A percentile compares a stretch with the other conserved stretches of the same genome.
These are phyloP conservation scores for Alternaria metachromatica DNA, from an alignment of 2,329 filamentous ascomycete species.

Conservation along the genomic window DNA sequence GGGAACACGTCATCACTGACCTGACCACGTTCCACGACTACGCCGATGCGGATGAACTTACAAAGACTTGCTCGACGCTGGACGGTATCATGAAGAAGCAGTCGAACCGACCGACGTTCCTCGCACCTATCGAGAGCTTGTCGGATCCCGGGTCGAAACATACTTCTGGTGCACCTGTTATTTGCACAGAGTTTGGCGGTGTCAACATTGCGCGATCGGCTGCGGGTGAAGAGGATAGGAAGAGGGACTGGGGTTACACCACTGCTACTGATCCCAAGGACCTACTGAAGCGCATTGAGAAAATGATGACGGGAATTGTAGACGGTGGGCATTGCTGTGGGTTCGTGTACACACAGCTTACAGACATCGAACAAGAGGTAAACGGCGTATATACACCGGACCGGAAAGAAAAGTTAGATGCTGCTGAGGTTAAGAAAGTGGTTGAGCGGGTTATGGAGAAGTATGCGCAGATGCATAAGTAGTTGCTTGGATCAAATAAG, in stretches of 20 bases:
- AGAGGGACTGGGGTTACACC: conserved; percentile 69
- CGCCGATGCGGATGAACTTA: conserved; percentile 63
- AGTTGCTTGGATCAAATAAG: not conserved
- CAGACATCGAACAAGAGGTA: conserved; percentile 70
- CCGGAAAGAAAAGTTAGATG: conserved; percentile 64
- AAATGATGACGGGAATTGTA: conserved; percentile 65
- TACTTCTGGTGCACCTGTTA: conserved; percentile 62
- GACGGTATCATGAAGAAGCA: conserved; percentile 63
- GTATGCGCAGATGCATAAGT: conserved; percentile 30
- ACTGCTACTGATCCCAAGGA: conserved; percentile 68
- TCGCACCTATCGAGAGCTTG: conserved; percentile 51
- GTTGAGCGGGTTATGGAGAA: conserved; percentile 55
- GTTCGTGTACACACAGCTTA: conserved; percentile 71
- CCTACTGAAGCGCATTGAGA: conserved; percentile 64
- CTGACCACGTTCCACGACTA: conserved; percentile 74
- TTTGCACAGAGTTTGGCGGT: conserved; percentile 73
- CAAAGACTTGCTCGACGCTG: conserved; percentile 61
- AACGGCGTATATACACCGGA: conserved; percentile 72
- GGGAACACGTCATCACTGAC: conserved; percentile 71
- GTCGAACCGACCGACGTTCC: conserved; percentile 62
- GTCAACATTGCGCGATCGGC: conserved; percentile 66
- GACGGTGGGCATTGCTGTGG: conserved; percentile 64
- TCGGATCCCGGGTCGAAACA: conserved; percentile 57
- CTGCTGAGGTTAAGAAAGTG: conserved; percentile 62
- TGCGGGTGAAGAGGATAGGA: conserved; percentile 47